Base-by-base conservation (phyloP, 371 early-diverging fungal species). In the Mortierella sp. region DNA sequence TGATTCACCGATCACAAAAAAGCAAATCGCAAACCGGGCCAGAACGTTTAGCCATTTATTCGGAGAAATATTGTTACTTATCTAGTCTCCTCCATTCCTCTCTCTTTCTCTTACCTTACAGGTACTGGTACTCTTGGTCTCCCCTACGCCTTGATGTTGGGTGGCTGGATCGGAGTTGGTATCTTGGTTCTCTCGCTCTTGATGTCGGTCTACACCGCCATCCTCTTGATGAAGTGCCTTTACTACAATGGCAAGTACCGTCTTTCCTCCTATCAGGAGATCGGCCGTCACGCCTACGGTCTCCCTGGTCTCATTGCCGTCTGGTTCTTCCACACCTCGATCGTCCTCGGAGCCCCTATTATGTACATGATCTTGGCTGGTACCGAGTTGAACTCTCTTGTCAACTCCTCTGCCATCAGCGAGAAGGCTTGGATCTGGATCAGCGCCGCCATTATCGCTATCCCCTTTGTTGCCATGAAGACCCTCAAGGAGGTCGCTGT, bases 121-220 rank as follows among this genome's bases (percentile, higher is more conserved):
- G 83, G 84, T 58, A 85, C 96, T 24, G 98, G 98, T 41, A 93
- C 96, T 8, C 90, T 97, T 10, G 96, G 96, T 79, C 90, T 98
- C 27, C 96, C 97, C n/a, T 95, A 92, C 75, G 95, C 96, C 32
- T 88, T 98, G 29, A 89, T 81, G n/a, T 90, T 94, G 77, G 94
- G 96, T 74, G 97, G 97, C 5, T 97, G 98, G 98, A 86, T 95
- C 51, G 94, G 95, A 75, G 76, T 95, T 2, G 77, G 93, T 10
- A 88, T 97, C 75, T 89, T 98, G 51, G 71, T 94, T 41, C 89
- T 97, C 60, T 91, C 96, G 4, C 94, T 95, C 78, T 55, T 91
- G 41, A 95, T 96, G 83, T 93, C 96, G 16, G 82, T 92, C 68
- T 96, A 95, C 86, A 91, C 93, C 1, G 95, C 96, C 35, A 90